Percentiles rank a stretch among this genome's conserved stretches.
These are phyloP conservation scores for Aegle marmelos DNA, from an alignment of 345 rosid species.

Conservation along the genomic window DNA sequence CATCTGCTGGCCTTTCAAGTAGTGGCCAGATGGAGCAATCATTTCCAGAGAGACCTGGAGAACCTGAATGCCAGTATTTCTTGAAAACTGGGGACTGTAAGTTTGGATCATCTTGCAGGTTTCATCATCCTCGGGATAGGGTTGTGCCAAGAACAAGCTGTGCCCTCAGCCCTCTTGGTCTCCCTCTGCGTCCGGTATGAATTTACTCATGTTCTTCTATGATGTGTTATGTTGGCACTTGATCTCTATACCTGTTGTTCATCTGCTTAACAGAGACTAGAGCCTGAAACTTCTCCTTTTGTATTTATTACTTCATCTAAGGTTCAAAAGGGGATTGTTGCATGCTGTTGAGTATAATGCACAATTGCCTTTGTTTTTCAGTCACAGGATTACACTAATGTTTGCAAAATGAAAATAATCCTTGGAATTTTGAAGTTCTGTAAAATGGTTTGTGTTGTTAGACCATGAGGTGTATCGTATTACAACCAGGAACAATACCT, in stretches of 20 bases:
- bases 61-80: slow-evolving; percentile 84
- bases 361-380: neutral
- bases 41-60: slow-evolving; percentile 97
- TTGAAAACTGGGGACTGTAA: slow-evolving; percentile 91
- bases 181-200: slow-evolving; percentile 84
- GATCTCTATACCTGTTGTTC: neutral
- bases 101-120: slow-evolving; percentile 83
- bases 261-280: neutral
- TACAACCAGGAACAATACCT: neutral
- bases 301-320: neutral
- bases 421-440: neutral
- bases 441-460: neutral
- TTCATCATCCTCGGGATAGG: slow-evolving; percentile 84
- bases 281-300: neutral
- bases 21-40: slow-evolving; percentile 56
- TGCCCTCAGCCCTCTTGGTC: slow-evolving; percentile 73
- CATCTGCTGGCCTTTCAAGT: slow-evolving; percentile 48
- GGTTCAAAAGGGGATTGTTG: neutral
- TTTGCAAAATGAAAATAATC: slow-evolving; percentile 2
- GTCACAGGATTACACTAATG: neutral
- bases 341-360: neutral
- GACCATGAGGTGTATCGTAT: neutral
- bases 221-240: neutral
- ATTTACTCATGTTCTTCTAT: slow-evolving; percentile 8
- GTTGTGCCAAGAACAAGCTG: slow-evolving; percentile 55